Evolutionary conservation across 768 basidiomycete species (phyloP).

Genomic region (Phylloporus rhodoxanthus): DNA sequence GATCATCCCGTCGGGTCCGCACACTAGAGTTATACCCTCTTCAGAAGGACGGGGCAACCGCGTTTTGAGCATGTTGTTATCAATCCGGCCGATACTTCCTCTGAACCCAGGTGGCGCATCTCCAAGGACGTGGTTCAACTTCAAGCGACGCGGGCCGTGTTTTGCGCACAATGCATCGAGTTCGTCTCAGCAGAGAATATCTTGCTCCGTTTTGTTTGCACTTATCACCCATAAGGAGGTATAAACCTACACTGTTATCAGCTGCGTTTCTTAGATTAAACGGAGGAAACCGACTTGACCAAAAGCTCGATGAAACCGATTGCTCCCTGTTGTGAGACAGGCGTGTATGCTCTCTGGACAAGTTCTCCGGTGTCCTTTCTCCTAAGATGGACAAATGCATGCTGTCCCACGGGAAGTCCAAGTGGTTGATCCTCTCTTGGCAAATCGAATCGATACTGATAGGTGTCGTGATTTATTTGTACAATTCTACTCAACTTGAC

Average conservation of each 20-base stretch:
- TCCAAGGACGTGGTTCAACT: constrained; percentile 41
- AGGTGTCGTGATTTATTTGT: constrained; percentile 43
- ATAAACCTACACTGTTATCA: constrained; percentile 33
- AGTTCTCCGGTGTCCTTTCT: constrained; percentile 38
- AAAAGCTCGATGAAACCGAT: constrained; percentile 47
- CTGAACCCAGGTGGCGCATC: constrained; percentile 33
- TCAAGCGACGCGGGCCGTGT: constrained; percentile 30
- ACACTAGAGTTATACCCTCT: constrained; percentile 40
- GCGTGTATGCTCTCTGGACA: constrained; percentile 57
- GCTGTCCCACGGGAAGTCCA: constrained; percentile 55
- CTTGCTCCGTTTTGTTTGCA: constrained; percentile 41
- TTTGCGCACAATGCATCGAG: constrained; percentile 35
- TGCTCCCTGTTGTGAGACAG: constrained; percentile 40
- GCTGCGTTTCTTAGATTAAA: background rate
- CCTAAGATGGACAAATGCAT: constrained; percentile 48
- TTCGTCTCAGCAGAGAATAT: constrained; percentile 48
- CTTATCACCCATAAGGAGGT: constrained; percentile 46
- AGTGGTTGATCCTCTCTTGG: constrained; percentile 36
- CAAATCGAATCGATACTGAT: constrained; percentile 46
- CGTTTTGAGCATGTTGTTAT: constrained; percentile 31
- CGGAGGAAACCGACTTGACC: constrained; percentile 38
- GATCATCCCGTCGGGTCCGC: constrained; percentile 45
- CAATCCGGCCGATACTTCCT: constrained; percentile 38
- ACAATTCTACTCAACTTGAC: constrained; percentile 35
- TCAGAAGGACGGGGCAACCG: constrained; percentile 38